A percentile compares a stretch with the other conserved stretches of the same genome.
Conservation (phyloP, 2,329 filamentous ascomycete species). For the Xylariales sp. region DNA sequence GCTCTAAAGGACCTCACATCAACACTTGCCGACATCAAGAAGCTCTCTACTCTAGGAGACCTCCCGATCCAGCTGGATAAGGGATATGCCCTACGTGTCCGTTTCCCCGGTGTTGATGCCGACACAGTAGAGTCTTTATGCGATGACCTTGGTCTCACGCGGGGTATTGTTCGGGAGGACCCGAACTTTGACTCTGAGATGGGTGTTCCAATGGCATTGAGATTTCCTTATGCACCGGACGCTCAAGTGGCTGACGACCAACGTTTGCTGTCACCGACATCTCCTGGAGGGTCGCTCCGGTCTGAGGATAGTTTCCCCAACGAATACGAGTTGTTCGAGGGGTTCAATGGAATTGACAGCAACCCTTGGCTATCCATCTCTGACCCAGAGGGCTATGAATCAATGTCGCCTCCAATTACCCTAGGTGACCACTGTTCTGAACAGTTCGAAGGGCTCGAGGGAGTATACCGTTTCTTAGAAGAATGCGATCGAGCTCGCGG, state of each 20-base stretch:
- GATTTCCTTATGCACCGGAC: slow-evolving; percentile 85
- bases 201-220: slow-evolving; percentile 79
- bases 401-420: slow-evolving; percentile 60
- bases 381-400: slow-evolving; percentile 60
- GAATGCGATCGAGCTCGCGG: slow-evolving; percentile 62
- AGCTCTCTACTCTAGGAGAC: slow-evolving; percentile 81
- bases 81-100: slow-evolving; percentile 76
- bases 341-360: slow-evolving; percentile 54
- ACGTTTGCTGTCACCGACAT: slow-evolving; percentile 51
- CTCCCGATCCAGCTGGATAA: slow-evolving; percentile 81
- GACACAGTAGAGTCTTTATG: slow-evolving; percentile 85
- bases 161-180: slow-evolving; percentile 84
- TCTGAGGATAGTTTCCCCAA: slow-evolving; percentile 52
- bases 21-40: slow-evolving; percentile 83
- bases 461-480: slow-evolving; percentile 68
- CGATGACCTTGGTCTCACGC: slow-evolving; percentile 84
- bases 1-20: slow-evolving; percentile 85
- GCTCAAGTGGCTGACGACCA: slow-evolving; percentile 42
- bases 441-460: slow-evolving; percentile 66
- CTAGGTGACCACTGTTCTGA: slow-evolving; percentile 59
- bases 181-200: slow-evolving; percentile 73
- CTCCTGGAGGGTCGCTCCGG: slow-evolving; percentile 61
- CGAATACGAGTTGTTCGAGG: slow-evolving; percentile 56
- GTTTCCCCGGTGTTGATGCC: slow-evolving; percentile 91
- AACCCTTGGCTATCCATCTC: slow-evolving; percentile 62